phyloP scores from a whole-genome alignment of 2,329 filamentous ascomycete species.

The Cordyceps tenuipes region DNA sequence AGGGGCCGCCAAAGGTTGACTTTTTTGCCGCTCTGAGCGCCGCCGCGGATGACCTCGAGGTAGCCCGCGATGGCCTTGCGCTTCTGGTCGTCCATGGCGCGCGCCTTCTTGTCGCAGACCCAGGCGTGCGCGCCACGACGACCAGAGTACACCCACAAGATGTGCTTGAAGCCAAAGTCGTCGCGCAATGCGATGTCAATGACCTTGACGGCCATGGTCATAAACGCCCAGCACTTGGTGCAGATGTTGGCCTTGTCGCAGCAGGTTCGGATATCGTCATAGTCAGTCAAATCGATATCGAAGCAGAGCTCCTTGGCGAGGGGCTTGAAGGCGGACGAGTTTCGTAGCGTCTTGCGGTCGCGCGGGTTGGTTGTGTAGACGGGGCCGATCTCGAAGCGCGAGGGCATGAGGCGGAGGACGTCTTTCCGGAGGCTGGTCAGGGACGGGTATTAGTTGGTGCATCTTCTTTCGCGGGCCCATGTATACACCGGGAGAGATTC shows the following conservation, averaged over 20 bases:
- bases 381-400: conserved; percentile 97
- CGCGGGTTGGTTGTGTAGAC: conserved; percentile 90
- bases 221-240: conserved; percentile 90
- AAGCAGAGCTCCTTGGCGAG: conserved; percentile 92
- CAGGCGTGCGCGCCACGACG: conserved; percentile 95
- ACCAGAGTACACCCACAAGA: conserved; percentile 97
- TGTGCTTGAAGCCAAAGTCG: conserved; percentile 94
- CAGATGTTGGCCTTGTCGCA: conserved; percentile 93
- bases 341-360: conserved; percentile 80
- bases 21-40: conserved; percentile 76
- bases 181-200: conserved; percentile 79
- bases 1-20: conserved; percentile 78
- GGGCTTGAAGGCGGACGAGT: conserved; percentile 74
- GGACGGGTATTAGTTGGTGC: not conserved
- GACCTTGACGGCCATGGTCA: conserved; percentile 95
- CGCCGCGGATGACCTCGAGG: conserved; percentile 81
- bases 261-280: conserved; percentile 93
- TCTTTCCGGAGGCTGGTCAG: conserved; percentile 72
- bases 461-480: not conserved
- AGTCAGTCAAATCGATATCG: conserved; percentile 98
- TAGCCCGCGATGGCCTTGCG: conserved; percentile 81
- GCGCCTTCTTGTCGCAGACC: conserved; percentile 87
- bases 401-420: conserved; percentile 77
- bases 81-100: conserved; percentile 77
- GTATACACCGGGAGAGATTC: conserved; percentile 1